Evolutionary conservation across 2,329 filamentous ascomycete genomes (phyloP).

Genomic region (Pseudogymnoascus sp.): DNA sequence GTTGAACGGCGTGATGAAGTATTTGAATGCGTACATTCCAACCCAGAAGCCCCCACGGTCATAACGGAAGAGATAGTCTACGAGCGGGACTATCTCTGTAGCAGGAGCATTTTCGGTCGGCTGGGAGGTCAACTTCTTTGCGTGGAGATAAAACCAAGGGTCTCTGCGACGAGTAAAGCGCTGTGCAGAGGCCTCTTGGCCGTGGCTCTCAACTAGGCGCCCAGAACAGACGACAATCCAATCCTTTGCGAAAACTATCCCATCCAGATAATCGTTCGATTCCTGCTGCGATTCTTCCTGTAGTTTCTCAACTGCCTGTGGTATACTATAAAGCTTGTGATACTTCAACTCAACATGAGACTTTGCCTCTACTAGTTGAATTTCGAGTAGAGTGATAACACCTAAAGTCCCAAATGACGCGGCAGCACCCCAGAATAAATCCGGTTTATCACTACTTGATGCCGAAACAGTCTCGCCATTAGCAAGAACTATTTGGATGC

Average conservation of each 20-base stretch:
- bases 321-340: conserved; percentile 34
- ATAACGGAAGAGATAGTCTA: conserved; percentile 48
- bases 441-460: conserved; percentile 36
- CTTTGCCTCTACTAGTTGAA: conserved; percentile 33
- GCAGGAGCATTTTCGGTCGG: background rate
- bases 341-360: conserved; percentile 29
- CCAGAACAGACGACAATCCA: conserved; percentile 44
- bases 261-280: conserved; percentile 46
- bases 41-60: conserved; percentile 57
- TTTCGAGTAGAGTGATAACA: conserved; percentile 47
- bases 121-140: conserved; percentile 23
- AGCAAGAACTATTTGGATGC: conserved; percentile 54
- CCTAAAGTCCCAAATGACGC: conserved; percentile 49
- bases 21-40: conserved; percentile 49
- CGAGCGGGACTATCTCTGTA: conserved; percentile 32
- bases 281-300: conserved; percentile 24
- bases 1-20: conserved; percentile 54
- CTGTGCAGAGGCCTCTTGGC: conserved; percentile 17
- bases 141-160: conserved; percentile 55
- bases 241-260: conserved; percentile 38
- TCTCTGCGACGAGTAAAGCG: conserved; percentile 43
- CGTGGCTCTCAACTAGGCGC: conserved; percentile 31
- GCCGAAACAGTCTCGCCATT: conserved; percentile 46
- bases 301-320: conserved; percentile 36
- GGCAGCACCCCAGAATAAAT: conserved; percentile 48